phyloP scores from a whole-genome alignment of 2,329 filamentous ascomycete genomes.

The Arthrobotrys entomopaga region DNA sequence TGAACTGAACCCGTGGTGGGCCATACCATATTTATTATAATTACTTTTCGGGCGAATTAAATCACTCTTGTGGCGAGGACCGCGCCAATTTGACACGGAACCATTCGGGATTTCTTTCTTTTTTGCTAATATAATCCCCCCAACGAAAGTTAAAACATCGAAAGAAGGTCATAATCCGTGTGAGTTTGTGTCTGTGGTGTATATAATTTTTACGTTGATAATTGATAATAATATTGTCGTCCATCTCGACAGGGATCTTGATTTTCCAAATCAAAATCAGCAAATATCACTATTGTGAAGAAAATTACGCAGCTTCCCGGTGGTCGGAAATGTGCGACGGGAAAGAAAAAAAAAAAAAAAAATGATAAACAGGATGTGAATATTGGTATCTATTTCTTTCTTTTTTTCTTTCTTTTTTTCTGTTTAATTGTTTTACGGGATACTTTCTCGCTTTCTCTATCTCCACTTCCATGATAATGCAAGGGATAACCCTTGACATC shows the following conservation, averaged over 20 bases:
- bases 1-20: slow-evolving; percentile 3
- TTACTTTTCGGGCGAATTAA: no score
- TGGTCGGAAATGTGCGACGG: slow-evolving; percentile 53
- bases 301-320: slow-evolving; percentile 36
- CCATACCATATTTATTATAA: no score
- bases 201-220: slow-evolving; percentile 7
- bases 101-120: slow-evolving; percentile 7
- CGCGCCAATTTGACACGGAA: slow-evolving; percentile 11
- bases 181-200: background rate
- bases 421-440: no score
- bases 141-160: slow-evolving; percentile 5
- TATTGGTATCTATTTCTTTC: background rate
- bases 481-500: slow-evolving; percentile 39
- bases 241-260: slow-evolving; percentile 11
- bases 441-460: slow-evolving; percentile 13
- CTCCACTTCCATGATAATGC: slow-evolving; percentile 25
- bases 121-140: background rate
- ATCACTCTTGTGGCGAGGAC: background rate
- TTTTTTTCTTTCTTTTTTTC: slow-evolving; percentile 10
- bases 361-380: background rate
- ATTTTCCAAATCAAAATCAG: background rate
- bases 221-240: slow-evolving; percentile 7
- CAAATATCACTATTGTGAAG: background rate
- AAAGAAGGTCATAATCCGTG: background rate
- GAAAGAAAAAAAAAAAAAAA: background rate